Percentiles rank a stretch among this genome's conserved stretches.
Conservation (phyloP, 2,329 filamentous ascomycete species). For the Fusarium staphyleae region DNA sequence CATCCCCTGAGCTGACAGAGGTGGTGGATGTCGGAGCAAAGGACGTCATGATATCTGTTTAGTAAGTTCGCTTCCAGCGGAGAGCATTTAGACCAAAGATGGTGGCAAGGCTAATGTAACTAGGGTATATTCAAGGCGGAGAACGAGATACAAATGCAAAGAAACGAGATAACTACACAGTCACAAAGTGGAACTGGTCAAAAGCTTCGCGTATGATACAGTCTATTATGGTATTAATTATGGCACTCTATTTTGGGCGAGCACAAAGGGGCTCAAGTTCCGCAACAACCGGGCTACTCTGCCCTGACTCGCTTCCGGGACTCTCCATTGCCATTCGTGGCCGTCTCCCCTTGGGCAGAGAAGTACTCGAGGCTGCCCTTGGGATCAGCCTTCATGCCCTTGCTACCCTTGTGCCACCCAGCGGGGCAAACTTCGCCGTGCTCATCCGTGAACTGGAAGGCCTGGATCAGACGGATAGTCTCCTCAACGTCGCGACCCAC, state of each 20-base stretch:
- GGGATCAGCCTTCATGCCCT: constrained; percentile 60
- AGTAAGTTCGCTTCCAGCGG: no score
- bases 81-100: no score
- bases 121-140: no score
- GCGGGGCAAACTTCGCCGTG: constrained; percentile 76
- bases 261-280: background rate
- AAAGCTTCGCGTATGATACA: background rate
- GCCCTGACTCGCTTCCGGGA: constrained; percentile 33
- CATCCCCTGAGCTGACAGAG: no score
- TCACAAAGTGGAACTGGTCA: no score
- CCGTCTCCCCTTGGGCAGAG: constrained; percentile 31
- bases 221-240: background rate
- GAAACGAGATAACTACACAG: no score
- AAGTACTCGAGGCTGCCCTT: constrained; percentile 61
- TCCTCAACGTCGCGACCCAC: constrained; percentile 71
- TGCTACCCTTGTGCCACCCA: constrained; percentile 56
- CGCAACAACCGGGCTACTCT: constrained; percentile 11
- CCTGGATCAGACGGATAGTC: constrained; percentile 70
- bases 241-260: background rate
- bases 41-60: no score
- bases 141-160: no score
- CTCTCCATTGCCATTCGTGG: constrained; percentile 27
- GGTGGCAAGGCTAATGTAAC: no score
- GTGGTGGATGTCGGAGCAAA: no score
- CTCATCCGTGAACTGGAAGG: constrained; percentile 84